Conservation (phyloP, 2,329 filamentous ascomycete genomes). For the Hymenoscyphus linearis region DNA sequence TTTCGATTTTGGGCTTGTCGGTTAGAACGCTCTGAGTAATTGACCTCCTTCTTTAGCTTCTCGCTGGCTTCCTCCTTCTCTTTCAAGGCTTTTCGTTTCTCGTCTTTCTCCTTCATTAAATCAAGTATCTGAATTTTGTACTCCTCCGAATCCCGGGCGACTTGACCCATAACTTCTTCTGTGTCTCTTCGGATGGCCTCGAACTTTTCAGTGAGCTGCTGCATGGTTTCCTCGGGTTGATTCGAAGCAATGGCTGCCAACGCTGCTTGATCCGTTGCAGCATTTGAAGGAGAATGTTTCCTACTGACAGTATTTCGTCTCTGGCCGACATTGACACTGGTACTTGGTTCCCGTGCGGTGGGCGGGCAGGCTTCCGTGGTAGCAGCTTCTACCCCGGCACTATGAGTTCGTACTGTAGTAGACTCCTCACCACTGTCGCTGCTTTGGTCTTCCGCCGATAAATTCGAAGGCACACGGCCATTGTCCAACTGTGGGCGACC, state of each 20-base stretch:
- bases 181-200: slow-evolving; percentile 77
- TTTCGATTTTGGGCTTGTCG: slow-evolving; percentile 74
- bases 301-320: slow-evolving; percentile 68
- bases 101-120: slow-evolving; percentile 71
- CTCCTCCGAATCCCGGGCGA: slow-evolving; percentile 67
- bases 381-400: slow-evolving; percentile 56
- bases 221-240: slow-evolving; percentile 61
- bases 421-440: slow-evolving; percentile 45
- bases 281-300: slow-evolving; percentile 67
- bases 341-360: slow-evolving; percentile 59
- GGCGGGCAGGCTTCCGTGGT: slow-evolving; percentile 55
- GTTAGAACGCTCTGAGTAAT: slow-evolving; percentile 75
- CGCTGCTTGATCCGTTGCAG: slow-evolving; percentile 26
- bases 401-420: slow-evolving; percentile 34
- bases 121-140: slow-evolving; percentile 60
- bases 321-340: slow-evolving; percentile 44
- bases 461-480: slow-evolving; percentile 51
- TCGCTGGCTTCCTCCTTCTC: slow-evolving; percentile 89
- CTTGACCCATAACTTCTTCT: slow-evolving; percentile 68
- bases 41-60: slow-evolving; percentile 75
- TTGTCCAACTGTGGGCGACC: slow-evolving; percentile 56
- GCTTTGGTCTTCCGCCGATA: slow-evolving; percentile 47
- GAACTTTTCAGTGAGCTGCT: slow-evolving; percentile 75
- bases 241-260: slow-evolving; percentile 40
- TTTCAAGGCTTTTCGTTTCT: slow-evolving; percentile 70